Conservation (phyloP, 768 basidiomycete genomes). For the Boletales sp. region DNA sequence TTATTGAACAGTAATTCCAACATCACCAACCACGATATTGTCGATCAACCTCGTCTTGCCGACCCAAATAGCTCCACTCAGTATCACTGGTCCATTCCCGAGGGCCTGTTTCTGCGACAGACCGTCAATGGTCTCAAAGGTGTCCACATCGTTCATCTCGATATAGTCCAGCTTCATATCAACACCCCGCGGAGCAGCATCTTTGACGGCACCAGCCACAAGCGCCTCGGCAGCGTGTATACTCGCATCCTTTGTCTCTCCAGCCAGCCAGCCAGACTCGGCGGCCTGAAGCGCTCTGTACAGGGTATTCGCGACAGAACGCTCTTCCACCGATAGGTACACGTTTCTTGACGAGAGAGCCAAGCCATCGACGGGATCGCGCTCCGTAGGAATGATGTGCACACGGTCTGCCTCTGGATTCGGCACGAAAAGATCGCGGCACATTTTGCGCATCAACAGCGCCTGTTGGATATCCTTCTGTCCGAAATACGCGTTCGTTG, state of each 20-base stretch:
- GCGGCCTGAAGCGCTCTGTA: conserved; percentile 64
- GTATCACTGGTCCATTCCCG: conserved; percentile 44
- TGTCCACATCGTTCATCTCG: conserved; percentile 79
- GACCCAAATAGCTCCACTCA: conserved; percentile 87
- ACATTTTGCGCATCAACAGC: conserved; percentile 74
- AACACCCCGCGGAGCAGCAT: conserved; percentile 39
- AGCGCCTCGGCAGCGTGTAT: conserved; percentile 41
- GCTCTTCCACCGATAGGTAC: conserved; percentile 68
- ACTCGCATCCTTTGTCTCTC: conserved; percentile 48
- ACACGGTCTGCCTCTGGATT: conserved; percentile 70
- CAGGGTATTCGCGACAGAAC: conserved; percentile 59
- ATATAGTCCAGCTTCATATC: conserved; percentile 77
- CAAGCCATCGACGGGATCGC: conserved; percentile 60
- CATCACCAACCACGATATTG: conserved; percentile 75
- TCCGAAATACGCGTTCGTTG: conserved; percentile 90
- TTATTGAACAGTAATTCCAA: conserved; percentile 9
- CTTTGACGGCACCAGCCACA: conserved; percentile 31
- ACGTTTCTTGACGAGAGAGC: conserved; percentile 91
- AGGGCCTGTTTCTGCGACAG: conserved; percentile 25
- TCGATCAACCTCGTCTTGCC: conserved; percentile 90
- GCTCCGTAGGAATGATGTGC: conserved; percentile 85
- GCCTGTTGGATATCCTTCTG: conserved; percentile 99
- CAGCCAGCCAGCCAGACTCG: conserved; percentile 49
- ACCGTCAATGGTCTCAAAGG: conserved; percentile 59
- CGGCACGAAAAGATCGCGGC: conserved; percentile 74